Evolutionary conservation across 371 early-diverging fungal genomes (phyloP).

Genomic region (Mortierella sp.): DNA sequence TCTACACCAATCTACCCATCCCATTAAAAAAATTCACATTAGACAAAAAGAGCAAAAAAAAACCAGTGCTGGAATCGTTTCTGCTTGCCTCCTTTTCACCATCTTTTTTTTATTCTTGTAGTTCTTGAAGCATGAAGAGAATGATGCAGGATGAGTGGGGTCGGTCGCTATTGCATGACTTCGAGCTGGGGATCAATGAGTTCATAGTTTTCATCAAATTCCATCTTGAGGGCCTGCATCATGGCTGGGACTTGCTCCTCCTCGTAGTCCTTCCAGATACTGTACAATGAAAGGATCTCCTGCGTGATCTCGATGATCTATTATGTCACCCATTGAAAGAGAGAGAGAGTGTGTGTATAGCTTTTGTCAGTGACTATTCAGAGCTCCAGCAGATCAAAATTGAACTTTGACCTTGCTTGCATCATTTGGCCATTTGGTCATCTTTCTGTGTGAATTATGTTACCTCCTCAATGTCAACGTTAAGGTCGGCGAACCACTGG

Average conservation of each 20-base stretch:
- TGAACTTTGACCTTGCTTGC: neutral
- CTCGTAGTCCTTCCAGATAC: conserved; percentile 74
- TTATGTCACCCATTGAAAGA: neutral
- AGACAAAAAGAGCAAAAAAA: neutral
- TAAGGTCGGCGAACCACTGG: conserved; percentile 84
- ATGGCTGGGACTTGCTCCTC: conserved; percentile 70
- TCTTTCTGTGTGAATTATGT: neutral
- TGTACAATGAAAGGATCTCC: conserved; percentile 76
- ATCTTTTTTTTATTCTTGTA: neutral
- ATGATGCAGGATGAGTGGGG: neutral
- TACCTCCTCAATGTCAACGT: conserved; percentile 78
- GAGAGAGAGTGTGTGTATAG: neutral
- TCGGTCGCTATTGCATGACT: conserved; percentile 13
- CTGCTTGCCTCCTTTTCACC: neutral
- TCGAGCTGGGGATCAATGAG: conserved; percentile 27
- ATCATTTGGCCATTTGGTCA: neutral
- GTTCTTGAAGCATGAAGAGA: neutral
- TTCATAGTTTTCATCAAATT: neutral
- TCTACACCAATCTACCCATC: neutral
- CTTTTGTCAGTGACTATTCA: neutral
- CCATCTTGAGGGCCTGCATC: conserved; percentile 43
- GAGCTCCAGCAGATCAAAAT: neutral
- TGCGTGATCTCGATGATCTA: conserved; percentile 75
- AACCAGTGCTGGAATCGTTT: neutral
- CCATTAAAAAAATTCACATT: neutral